Evolutionary conservation across 2,329 filamentous ascomycete species (phyloP), one percentile per base, ranked within the genome.

Genomic region (Drechslera avenae): DNA sequence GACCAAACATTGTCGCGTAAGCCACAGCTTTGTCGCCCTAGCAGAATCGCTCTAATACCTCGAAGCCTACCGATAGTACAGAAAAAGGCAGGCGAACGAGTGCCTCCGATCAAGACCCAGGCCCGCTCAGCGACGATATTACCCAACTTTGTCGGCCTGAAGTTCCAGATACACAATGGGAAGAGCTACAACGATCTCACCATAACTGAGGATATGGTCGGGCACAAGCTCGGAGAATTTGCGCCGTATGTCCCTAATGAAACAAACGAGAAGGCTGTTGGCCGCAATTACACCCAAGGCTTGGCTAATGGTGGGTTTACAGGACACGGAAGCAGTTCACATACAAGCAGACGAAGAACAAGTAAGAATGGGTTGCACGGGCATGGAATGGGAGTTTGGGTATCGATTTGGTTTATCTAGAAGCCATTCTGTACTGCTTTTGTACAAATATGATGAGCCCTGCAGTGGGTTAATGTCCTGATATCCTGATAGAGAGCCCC

Each of bases 171-270:
- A 52, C 88, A 97, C 78, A 96, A 96, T 73, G 92, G 92, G 67
- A 96, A 94, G 79, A 83, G 83, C 26, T 96, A 96, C 75, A 78
- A 87, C 64, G 89, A 94, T 62, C 82, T 96, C 46, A 82, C 81
- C 60, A 89, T 97, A 57, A 96, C 91, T 13, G 92, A 96, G 73
- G 90, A 96, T 68, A 97, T 97, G 92, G 92, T 97, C 41, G 92
- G 92, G 46, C 89, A 94, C 76, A 97, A 96, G 78, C 81, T 97
- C 62, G 92, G 92, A 65, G 92, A 97, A 77, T 97, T 96, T 73
- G 86, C 91, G 56, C 80, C 85, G 91, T 96, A 83, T 68, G 90
- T 41, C 35, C 14, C 5, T 18, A 13, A 9, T 4, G 34, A 28
- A n/a, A 5, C n/a, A n/a, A n/a, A n/a, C n/a, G n/a, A n/a, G 26